Evolutionary conservation across 257 asterid species (phyloP).

Genomic region (Nicotiana knightiana): DNA sequence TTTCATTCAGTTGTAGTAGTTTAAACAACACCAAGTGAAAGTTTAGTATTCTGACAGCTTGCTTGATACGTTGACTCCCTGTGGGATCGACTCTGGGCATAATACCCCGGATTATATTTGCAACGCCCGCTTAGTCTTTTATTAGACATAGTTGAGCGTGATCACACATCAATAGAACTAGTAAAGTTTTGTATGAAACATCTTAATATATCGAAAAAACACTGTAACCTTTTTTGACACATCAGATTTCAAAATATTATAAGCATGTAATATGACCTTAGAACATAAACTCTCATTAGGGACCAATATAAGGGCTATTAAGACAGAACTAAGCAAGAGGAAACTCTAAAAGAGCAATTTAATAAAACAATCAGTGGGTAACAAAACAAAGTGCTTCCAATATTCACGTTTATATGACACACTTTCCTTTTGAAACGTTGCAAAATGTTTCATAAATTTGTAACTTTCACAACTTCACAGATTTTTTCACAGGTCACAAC

Average conservation of each 20-base stretch:
- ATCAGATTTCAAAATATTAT: not conserved
- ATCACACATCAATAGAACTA: not conserved
- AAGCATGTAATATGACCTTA: not conserved
- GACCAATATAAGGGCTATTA: not conserved
- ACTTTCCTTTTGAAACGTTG: not conserved
- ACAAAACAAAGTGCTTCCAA: not conserved
- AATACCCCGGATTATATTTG: too few relatives aligned
- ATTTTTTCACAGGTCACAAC: too few relatives aligned
- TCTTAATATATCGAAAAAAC: not conserved
- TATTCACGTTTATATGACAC: not conserved
- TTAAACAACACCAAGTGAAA: too few relatives aligned
- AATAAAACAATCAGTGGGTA: not conserved
- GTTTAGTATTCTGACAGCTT: too few relatives aligned
- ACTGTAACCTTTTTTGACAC: not conserved
- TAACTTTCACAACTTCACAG: too few relatives aligned
- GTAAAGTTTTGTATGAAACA: not conserved
- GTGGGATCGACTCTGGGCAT: too few relatives aligned
- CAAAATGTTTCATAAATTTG: not conserved
- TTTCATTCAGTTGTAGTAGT: too few relatives aligned
- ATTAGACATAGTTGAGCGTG: too few relatives aligned
- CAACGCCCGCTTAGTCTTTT: too few relatives aligned
- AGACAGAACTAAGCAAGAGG: constrained; percentile 7
- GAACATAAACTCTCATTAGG: not conserved
- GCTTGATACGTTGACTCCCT: too few relatives aligned
- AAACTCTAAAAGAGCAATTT: constrained; percentile 1